phyloP scores from a whole-genome alignment of 441 rosid species.

The Populus trichocarpa region DNA sequence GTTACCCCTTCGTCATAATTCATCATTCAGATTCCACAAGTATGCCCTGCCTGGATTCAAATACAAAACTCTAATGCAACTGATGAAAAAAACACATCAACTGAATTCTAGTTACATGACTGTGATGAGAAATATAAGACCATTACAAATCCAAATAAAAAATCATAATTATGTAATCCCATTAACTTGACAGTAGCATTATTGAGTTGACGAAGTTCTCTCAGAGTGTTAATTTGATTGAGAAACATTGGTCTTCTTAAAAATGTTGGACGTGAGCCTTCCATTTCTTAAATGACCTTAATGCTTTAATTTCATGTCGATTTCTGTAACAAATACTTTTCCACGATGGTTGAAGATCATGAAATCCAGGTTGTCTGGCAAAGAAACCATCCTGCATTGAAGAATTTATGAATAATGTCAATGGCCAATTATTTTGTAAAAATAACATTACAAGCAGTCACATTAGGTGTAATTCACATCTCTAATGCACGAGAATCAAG shows the following conservation, averaged over 20 bases:
- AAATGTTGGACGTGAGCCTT: neutral
- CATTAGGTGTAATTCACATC: neutral
- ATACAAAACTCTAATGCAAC: neutral
- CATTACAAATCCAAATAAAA: neutral
- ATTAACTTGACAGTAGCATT: neutral
- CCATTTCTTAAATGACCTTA: slow-evolving; percentile 9
- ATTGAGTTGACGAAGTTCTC: neutral
- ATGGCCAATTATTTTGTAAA: neutral
- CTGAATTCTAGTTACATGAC: neutral
- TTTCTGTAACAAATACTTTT: slow-evolving; percentile 45
- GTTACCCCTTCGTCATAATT: neutral
- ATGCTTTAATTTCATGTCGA: slow-evolving; percentile 54
- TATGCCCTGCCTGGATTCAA: neutral
- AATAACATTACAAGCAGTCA: neutral
- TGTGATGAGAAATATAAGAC: neutral
- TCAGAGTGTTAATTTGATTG: neutral
- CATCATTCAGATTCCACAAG: neutral
- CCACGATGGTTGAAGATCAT: slow-evolving; percentile 95
- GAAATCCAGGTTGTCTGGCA: slow-evolving; percentile 77
- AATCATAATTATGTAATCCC: neutral
- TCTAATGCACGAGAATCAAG: neutral
- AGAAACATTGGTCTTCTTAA: neutral
- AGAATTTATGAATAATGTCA: slow-evolving; percentile 11
- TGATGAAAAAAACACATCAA: neutral
- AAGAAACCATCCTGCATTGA: slow-evolving; percentile 67